Evolutionary conservation across 257 asterid genomes (phyloP).

Genomic region (Plantago elongata): DNA sequence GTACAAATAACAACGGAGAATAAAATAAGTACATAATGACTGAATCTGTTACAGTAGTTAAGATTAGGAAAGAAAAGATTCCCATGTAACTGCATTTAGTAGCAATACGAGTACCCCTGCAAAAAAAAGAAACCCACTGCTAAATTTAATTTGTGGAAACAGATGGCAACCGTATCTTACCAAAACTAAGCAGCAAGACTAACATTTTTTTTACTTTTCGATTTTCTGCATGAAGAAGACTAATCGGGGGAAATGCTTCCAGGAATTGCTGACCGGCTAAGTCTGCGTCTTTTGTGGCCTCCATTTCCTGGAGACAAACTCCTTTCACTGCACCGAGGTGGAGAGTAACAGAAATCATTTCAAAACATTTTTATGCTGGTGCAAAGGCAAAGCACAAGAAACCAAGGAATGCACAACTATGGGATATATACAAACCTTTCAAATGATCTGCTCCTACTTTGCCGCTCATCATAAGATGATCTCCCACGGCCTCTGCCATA

Average conservation of each 20-base stretch:
- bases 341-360: conserved; percentile 21
- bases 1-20: neutral
- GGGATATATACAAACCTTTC: conserved; percentile 21
- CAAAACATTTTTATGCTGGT: neutral
- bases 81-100: conserved; percentile 4
- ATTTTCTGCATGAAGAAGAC: conserved; percentile 15
- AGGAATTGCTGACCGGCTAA: conserved; percentile 21
- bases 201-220: conserved; percentile 1
- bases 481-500: conserved; percentile 24
- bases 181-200: neutral
- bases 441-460: conserved; percentile 26
- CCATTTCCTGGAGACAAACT: conserved; percentile 22
- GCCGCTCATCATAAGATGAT: conserved; percentile 15
- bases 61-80: conserved; percentile 3
- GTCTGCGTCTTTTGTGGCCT: conserved; percentile 19
- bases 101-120: conserved; percentile 22
- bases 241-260: conserved; percentile 13
- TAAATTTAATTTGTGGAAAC: neutral
- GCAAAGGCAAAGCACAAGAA: neutral
- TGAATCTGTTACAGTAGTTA: neutral
- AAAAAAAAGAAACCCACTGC: neutral
- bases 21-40: neutral
- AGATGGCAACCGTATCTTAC: neutral
- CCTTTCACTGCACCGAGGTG: conserved; percentile 23
- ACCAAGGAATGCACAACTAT: neutral